phyloP scores from a whole-genome alignment of 2,329 filamentous ascomycete species.

The Xylariaceae sp. region DNA sequence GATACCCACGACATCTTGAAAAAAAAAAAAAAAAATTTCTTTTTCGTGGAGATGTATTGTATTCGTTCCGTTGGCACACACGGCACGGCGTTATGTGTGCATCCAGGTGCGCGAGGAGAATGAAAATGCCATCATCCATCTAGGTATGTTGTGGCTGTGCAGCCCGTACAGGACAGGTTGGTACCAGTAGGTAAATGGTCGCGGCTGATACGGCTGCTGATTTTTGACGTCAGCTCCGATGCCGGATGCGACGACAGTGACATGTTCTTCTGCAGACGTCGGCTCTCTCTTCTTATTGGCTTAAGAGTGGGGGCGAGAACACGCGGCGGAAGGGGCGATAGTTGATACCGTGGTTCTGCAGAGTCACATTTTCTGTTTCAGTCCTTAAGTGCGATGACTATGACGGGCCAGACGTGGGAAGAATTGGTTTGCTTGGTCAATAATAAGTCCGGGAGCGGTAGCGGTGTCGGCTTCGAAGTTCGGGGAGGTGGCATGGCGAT shows the following conservation, averaged over 20 bases:
- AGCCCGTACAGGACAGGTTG: not conserved
- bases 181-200: not conserved
- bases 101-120: too few relatives aligned
- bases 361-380: not conserved
- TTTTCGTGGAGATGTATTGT: too few relatives aligned
- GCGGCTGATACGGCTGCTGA: conserved; percentile 10
- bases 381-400: not conserved
- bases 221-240: conserved; percentile 16
- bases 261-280: too few relatives aligned
- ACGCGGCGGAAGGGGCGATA: not conserved
- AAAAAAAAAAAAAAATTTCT: too few relatives aligned
- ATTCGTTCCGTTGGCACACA: too few relatives aligned
- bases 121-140: too few relatives aligned
- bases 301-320: too few relatives aligned
- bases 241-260: conserved; percentile 5
- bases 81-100: too few relatives aligned
- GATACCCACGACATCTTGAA: too few relatives aligned
- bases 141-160: too few relatives aligned
- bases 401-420: not conserved
- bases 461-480: not conserved
- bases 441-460: not conserved
- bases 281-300: too few relatives aligned
- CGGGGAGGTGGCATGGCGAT: not conserved
- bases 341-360: not conserved
- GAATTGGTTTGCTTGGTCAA: not conserved